Percentiles rank a stretch among this genome's conserved stretches.
These are phyloP conservation scores for Taphrina populina DNA, from an alignment of 1,139 yeast species.

Conservation along the genomic window DNA sequence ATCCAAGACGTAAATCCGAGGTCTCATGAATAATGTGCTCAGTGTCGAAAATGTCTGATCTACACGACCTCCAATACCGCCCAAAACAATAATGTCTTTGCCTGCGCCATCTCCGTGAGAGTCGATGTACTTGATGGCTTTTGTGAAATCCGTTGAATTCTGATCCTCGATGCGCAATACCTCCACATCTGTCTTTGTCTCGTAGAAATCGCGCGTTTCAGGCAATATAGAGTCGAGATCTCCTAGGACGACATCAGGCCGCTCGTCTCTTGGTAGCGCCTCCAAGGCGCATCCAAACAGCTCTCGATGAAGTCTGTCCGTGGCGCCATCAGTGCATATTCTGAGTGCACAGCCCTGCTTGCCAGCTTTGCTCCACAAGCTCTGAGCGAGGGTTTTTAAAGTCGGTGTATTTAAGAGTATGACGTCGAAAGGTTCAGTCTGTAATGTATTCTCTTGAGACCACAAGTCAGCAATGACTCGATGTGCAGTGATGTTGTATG, in stretches of 20 bases:
- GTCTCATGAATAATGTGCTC: constrained; percentile 4
- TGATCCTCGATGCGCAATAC: constrained; percentile 14
- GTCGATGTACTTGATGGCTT: constrained; percentile 10
- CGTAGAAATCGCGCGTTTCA: constrained; percentile 4
- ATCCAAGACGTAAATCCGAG: constrained; percentile 5
- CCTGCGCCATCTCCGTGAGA: no score
- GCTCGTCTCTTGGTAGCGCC: neutral
- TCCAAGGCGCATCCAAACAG: neutral
- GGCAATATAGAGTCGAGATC: constrained; percentile 18
- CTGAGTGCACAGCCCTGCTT: neutral
- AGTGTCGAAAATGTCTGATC: constrained; percentile 29
- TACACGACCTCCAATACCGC: constrained; percentile 25
- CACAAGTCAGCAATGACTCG: neutral
- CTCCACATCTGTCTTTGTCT: neutral
- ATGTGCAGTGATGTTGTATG: neutral
- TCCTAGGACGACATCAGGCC: constrained; percentile 21
- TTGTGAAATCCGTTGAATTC: constrained; percentile 27
- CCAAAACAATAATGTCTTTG: constrained; percentile 11
- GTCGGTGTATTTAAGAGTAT: constrained; percentile 5
- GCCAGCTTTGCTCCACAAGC: neutral
- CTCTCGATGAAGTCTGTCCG: constrained; percentile 13
- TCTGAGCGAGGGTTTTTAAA: neutral
- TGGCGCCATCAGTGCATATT: constrained; percentile 28
- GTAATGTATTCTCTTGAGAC: neutral
- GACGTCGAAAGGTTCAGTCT: neutral